These are phyloP conservation scores for rapeseed (Brassica napus) DNA, from an alignment of 345 rosid genomes.

Conservation along the genomic window DNA sequence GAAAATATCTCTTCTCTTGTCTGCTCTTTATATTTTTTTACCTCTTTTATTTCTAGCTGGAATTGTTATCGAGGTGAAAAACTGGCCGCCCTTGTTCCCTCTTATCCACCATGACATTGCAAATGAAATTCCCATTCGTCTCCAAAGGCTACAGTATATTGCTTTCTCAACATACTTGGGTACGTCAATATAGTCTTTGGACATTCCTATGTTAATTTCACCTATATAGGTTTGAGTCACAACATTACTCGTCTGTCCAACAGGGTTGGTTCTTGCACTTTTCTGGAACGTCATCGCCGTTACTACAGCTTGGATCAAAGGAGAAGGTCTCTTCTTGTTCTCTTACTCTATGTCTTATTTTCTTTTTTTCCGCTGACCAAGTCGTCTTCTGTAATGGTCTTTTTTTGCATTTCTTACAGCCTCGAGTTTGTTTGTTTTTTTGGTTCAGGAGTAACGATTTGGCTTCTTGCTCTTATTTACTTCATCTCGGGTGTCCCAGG, in stretches of 20 bases:
- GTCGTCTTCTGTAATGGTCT: background rate
- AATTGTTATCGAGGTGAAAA: slow-evolving; percentile 69
- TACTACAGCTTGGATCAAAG: slow-evolving; percentile 86
- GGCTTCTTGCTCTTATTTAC: slow-evolving; percentile 94
- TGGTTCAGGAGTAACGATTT: slow-evolving; percentile 69
- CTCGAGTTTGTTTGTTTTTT: background rate
- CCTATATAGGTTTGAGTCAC: background rate
- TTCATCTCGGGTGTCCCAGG: slow-evolving; percentile 94
- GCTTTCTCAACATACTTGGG: slow-evolving; percentile 79
- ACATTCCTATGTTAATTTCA: background rate
- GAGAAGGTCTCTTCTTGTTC: slow-evolving; percentile 56
- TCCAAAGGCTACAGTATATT: slow-evolving; percentile 74
- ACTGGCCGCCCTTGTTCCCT: slow-evolving; percentile 87
- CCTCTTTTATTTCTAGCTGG: slow-evolving; percentile 54
- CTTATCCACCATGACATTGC: slow-evolving; percentile 87
- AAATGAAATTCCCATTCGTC: slow-evolving; percentile 76
- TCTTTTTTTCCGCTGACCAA: background rate
- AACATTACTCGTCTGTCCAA: slow-evolving; percentile 22
- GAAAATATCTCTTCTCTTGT: background rate
- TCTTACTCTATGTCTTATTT: background rate
- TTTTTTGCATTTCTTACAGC: slow-evolving; percentile 12
- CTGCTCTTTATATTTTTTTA: background rate
- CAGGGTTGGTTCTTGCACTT: slow-evolving; percentile 83
- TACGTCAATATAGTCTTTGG: slow-evolving; percentile 32
- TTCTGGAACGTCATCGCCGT: slow-evolving; percentile 85